Conservation (phyloP, 768 basidiomycete species). For the Tricholoma matsutake region DNA sequence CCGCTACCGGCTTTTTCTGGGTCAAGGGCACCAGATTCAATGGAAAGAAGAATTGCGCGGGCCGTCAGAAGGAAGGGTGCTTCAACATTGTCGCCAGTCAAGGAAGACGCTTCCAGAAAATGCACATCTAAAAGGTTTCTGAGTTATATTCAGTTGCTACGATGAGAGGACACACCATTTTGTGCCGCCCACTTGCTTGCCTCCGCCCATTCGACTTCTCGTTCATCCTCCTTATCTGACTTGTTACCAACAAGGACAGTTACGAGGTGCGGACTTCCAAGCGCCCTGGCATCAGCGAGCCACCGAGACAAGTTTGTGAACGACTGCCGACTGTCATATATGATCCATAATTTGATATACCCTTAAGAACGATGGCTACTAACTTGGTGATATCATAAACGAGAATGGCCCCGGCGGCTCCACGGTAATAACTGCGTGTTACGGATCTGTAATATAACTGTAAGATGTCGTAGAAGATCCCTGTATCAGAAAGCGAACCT, state of each 20-base stretch:
- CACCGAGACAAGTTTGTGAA: conserved; percentile 83
- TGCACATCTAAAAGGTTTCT: conserved; percentile 63
- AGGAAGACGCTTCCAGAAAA: conserved; percentile 90
- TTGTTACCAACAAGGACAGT: conserved; percentile 94
- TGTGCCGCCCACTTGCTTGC: conserved; percentile 95
- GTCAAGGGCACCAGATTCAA: conserved; percentile 87
- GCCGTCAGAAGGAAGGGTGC: conserved; percentile 89
- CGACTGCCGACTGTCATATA: conserved; percentile 67
- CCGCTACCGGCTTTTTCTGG: conserved; percentile 95
- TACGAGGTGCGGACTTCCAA: conserved; percentile 90
- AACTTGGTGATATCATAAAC: conserved; percentile 94
- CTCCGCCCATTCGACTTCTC: conserved; percentile 95
- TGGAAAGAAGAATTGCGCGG: conserved; percentile 82
- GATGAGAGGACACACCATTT: conserved; percentile 58
- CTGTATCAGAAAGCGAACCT: conserved; percentile 42
- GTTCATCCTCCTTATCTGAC: conserved; percentile 88
- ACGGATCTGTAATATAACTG: conserved; percentile 57
- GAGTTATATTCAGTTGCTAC: conserved; percentile 3
- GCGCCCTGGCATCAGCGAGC: conserved; percentile 89
- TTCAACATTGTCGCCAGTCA: conserved; percentile 91
- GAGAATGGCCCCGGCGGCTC: conserved; percentile 87
- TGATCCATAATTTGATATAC: conserved; percentile 5
- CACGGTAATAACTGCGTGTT: conserved; percentile 94
- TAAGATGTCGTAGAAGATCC: conserved; percentile 1
- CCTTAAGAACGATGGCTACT: conserved; percentile 17